Evolutionary conservation across 257 asterid species (phyloP).

Genomic region (Buddleja alternifolia): DNA sequence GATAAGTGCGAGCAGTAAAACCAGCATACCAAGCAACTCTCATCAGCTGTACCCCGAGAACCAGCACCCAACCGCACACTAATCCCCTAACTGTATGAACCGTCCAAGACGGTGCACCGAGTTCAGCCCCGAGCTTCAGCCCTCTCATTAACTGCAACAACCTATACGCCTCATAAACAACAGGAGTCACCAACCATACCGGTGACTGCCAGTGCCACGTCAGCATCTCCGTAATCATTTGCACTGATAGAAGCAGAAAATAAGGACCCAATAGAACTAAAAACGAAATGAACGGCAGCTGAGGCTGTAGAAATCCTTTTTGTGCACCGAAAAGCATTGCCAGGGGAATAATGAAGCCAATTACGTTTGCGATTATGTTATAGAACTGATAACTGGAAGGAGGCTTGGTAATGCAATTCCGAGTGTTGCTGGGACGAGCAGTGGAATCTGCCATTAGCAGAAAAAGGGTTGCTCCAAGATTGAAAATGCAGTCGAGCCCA

Average conservation of each 20-base stretch:
- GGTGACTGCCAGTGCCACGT: conserved; percentile 99
- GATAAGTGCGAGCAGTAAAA: conserved; percentile 55
- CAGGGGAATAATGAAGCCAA: conserved; percentile 66
- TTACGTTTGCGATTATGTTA: conserved; percentile 70
- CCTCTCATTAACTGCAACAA: conserved; percentile 94
- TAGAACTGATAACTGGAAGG: conserved; percentile 73
- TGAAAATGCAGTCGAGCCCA: conserved; percentile 94
- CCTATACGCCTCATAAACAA: conserved; percentile 81
- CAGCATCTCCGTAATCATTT: conserved; percentile 80
- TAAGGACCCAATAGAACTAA: conserved; percentile 89
- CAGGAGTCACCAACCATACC: conserved; percentile 89
- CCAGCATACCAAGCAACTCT: conserved; percentile 98
- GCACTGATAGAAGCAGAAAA: conserved; percentile 75
- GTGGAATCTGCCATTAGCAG: conserved; percentile 91
- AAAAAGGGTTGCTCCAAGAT: conserved; percentile 85
- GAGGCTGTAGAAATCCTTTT: conserved; percentile 67
- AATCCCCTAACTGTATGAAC: conserved; percentile 70
- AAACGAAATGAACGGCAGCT: conserved; percentile 61
- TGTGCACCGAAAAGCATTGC: conserved; percentile 46
- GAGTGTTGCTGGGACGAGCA: conserved; percentile 49
- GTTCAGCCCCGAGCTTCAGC: conserved; percentile 80
- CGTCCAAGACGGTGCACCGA: conserved; percentile 74
- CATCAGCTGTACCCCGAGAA: conserved; percentile 96
- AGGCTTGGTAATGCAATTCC: conserved; percentile 53
- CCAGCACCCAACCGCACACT: conserved; percentile 94